A percentile compares a stretch with the other conserved stretches of the same genome.
Evolutionary conservation across 441 rosid species (phyloP).

Genomic region (Brassica hybrid): DNA sequence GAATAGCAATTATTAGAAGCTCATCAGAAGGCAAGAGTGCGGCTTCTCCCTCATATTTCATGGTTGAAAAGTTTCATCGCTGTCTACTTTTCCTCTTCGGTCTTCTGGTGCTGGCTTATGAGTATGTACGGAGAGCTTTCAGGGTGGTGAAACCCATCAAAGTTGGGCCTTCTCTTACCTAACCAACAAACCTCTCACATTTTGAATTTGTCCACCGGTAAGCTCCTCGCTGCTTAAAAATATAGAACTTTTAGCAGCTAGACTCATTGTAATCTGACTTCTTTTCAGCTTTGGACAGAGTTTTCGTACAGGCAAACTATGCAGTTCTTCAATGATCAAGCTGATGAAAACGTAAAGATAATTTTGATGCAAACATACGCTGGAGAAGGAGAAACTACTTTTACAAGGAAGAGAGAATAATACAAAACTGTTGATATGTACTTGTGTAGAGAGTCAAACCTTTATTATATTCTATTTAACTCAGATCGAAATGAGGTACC

Average conservation of each 20-base stretch:
- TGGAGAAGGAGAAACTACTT: constrained; percentile 9
- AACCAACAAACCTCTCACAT: constrained; percentile 28
- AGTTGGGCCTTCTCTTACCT: constrained; percentile 59
- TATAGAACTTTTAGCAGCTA: constrained; percentile 1
- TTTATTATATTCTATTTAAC: constrained; percentile 11
- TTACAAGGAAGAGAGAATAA: constrained; percentile 6
- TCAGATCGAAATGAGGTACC: background rate
- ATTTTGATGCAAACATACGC: constrained; percentile 5
- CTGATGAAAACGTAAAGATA: constrained; percentile 16
- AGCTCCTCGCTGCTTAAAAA: constrained; percentile 13
- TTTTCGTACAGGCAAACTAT: constrained; percentile 2
- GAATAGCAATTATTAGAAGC: constrained; percentile 40
- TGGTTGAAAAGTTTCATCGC: constrained; percentile 50
- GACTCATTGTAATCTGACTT: background rate
- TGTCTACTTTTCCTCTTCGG: constrained; percentile 60
- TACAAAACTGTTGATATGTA: constrained; percentile 22
- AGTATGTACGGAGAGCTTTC: constrained; percentile 54
- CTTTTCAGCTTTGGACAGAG: background rate
- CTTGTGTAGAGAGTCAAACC: constrained; percentile 15
- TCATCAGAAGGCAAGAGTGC: constrained; percentile 45
- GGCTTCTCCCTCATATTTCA: constrained; percentile 13
- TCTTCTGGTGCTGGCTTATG: constrained; percentile 57
- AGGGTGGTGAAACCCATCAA: constrained; percentile 59
- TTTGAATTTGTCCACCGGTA: constrained; percentile 42
- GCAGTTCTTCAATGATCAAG: constrained; percentile 21